Percentiles rank a stretch among this genome's conserved stretches.
Evolutionary conservation across 306 rosid species (phyloP).

Genomic region (Purshia tridentata): DNA sequence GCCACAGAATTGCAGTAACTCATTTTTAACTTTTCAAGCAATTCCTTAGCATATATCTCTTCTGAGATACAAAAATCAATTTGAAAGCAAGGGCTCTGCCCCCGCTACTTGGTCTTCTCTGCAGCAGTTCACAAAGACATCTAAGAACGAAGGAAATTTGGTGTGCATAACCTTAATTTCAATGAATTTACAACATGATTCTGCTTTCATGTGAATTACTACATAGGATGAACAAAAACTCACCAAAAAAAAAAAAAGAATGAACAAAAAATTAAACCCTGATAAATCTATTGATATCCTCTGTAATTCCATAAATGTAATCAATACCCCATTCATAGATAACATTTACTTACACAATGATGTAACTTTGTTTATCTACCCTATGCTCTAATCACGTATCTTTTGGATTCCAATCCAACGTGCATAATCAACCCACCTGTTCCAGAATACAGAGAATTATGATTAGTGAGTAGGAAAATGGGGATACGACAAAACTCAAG

Average conservation of each 20-base stretch:
- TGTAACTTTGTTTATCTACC: background rate
- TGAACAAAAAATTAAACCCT: background rate
- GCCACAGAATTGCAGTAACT: too few species aligned
- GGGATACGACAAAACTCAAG: background rate
- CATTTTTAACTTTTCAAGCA: too few species aligned
- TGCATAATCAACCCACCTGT: slow-evolving; percentile 94
- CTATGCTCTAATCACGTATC: slow-evolving; percentile 35
- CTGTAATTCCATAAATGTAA: background rate
- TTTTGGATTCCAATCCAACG: slow-evolving; percentile 83
- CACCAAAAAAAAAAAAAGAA: background rate
- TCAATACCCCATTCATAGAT: background rate
- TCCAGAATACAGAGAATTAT: slow-evolving; percentile 9
- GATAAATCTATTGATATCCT: background rate
- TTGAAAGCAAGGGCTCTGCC: too few species aligned
- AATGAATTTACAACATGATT: background rate
- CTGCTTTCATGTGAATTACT: background rate
- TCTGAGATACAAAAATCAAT: too few species aligned
- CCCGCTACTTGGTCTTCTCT: too few species aligned
- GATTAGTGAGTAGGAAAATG: background rate
- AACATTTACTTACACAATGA: background rate
- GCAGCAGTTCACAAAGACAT: too few species aligned
- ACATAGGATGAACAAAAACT: background rate
- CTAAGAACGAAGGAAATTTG: background rate
- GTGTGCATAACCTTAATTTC: background rate
- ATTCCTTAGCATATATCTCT: too few species aligned